These are phyloP conservation scores for Penicillium nordicum DNA, from an alignment of 2,329 filamentous ascomycete species.

Conservation along the genomic window DNA sequence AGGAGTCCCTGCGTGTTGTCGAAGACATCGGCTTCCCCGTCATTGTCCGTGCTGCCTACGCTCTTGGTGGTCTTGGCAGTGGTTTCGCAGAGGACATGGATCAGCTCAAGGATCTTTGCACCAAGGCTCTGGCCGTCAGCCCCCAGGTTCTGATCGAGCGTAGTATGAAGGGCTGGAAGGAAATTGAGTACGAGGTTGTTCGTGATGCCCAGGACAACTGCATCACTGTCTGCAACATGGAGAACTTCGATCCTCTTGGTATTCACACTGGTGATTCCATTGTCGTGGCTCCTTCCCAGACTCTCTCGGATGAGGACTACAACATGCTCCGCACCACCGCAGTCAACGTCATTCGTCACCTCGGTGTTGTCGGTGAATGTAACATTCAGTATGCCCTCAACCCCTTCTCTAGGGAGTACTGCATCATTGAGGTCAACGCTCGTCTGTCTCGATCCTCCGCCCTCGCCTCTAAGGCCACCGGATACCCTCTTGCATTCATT, in stretches of 20 bases:
- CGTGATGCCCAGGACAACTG: constrained; percentile 95
- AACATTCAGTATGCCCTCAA: constrained; percentile 99
- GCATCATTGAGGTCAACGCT: constrained; percentile 98
- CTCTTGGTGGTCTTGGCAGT: constrained; percentile 88
- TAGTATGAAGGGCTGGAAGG: constrained; percentile 99
- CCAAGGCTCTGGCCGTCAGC: constrained; percentile 90
- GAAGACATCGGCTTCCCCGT: constrained; percentile 93
- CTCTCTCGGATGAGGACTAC: constrained; percentile 94
- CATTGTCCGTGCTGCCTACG: constrained; percentile 94
- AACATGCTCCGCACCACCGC: constrained; percentile 98
- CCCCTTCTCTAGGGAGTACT: constrained; percentile 92
- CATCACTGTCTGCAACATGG: constrained; percentile 99
- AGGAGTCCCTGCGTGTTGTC: constrained; percentile 85
- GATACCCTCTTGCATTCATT: constrained; percentile 93
- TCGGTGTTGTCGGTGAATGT: constrained; percentile 96
- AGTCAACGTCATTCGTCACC: constrained; percentile 93
- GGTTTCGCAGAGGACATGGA: constrained; percentile 88
- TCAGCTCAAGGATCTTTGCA: constrained; percentile 81
- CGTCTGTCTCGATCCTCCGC: constrained; percentile 93
- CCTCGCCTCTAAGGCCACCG: constrained; percentile 92
- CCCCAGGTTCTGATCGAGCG: constrained; percentile 95
- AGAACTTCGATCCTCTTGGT: constrained; percentile 97
- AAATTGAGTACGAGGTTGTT: constrained; percentile 98
- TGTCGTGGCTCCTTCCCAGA: constrained; percentile 95
- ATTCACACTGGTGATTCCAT: constrained; percentile 99